A percentile compares a stretch with the other conserved stretches of the same genome.
Conservation (phyloP, 2,329 filamentous ascomycete genomes). For the Ceratocystis papillata region DNA sequence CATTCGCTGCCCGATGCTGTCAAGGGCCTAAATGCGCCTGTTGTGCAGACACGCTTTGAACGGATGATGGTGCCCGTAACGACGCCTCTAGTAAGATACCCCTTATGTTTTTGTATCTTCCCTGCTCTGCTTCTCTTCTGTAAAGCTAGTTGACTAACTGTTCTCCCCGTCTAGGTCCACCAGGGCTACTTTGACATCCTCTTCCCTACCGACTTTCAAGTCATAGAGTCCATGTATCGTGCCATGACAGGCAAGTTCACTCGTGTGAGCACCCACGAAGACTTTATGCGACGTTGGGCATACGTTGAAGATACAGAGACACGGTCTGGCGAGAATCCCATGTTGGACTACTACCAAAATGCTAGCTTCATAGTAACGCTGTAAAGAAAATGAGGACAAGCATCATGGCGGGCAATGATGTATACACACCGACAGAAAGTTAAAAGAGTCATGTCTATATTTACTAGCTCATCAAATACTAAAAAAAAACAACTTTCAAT, state of each 20-base stretch:
- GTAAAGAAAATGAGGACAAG: constrained; percentile 33
- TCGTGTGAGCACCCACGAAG: constrained; percentile 71
- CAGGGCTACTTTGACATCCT: constrained; percentile 99
- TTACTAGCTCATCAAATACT: constrained; percentile 23
- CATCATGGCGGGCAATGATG: not conserved
- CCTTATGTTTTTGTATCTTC: not conserved
- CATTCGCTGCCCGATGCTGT: constrained; percentile 73
- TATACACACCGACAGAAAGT: not conserved
- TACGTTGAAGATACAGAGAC: constrained; percentile 84
- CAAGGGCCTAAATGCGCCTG: constrained; percentile 76
- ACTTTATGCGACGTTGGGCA: constrained; percentile 84
- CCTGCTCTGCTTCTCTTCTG: not conserved
- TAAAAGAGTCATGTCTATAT: constrained; percentile 15
- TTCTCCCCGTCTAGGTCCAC: constrained; percentile 54
- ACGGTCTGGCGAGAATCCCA: constrained; percentile 80
- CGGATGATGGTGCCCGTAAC: constrained; percentile 77
- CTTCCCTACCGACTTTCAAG: constrained; percentile 88
- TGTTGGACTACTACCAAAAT: constrained; percentile 90
- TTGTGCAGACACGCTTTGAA: constrained; percentile 90
- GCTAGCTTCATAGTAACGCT: constrained; percentile 84
- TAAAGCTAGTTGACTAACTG: not conserved
- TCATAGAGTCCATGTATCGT: constrained; percentile 84
- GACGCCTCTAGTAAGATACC: constrained; percentile 66
- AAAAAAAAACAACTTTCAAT: constrained; percentile 1
- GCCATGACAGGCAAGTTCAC: constrained; percentile 89